Conservation (phyloP, 2,329 filamentous ascomycete species). For the Colletotrichum sp. region DNA sequence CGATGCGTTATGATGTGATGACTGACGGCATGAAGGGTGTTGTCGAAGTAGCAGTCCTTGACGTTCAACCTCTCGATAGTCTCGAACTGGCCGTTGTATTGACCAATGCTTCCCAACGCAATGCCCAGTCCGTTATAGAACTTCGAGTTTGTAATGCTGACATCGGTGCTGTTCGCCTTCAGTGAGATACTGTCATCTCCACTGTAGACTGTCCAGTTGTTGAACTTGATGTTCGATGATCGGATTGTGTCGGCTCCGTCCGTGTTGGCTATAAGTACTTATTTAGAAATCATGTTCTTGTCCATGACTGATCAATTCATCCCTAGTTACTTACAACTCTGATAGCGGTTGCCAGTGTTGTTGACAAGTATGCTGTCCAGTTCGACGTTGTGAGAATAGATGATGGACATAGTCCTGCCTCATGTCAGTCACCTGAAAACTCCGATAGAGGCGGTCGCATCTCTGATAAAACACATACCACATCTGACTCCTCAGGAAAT, state of each 20-base stretch:
- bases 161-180: constrained; percentile 29
- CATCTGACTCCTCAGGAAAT: constrained; percentile 56
- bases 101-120: constrained; percentile 53
- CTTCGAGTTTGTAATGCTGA: constrained; percentile 38
- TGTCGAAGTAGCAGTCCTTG: constrained; percentile 40
- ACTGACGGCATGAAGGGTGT: constrained; percentile 39
- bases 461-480: constrained; percentile 37
- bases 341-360: constrained; percentile 36
- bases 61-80: constrained; percentile 45
- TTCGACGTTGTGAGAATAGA: constrained; percentile 43
- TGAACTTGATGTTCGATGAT: constrained; percentile 28
- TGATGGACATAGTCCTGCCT: constrained; percentile 46
- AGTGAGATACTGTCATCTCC: constrained; percentile 28
- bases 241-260: constrained; percentile 34
- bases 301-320: not conserved
- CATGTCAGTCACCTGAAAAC: not conserved
- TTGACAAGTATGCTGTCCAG: constrained; percentile 53
- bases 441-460: not conserved
- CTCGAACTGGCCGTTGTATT: constrained; percentile 47
- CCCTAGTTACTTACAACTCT: constrained; percentile 16
- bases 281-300: not conserved
- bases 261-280: constrained; percentile 25
- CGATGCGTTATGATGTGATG: not conserved
- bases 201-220: constrained; percentile 30
- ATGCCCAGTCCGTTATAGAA: constrained; percentile 48